Evolutionary conservation across 1,284 basidiomycete species (phyloP).

Genomic region (Apiotrichum mycotoxinovorans): DNA sequence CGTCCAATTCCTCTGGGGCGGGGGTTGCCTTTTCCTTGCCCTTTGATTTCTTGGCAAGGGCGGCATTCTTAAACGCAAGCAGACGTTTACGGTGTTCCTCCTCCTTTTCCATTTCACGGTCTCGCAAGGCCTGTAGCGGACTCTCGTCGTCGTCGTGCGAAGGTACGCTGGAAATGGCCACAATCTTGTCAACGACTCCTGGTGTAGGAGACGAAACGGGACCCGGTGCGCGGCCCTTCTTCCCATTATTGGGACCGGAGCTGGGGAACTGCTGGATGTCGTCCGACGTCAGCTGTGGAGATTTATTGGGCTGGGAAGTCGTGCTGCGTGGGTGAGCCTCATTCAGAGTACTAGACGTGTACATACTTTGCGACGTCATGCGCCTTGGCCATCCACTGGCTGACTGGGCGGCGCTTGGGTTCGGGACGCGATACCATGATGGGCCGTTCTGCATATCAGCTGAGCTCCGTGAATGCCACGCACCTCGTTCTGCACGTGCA

Average conservation of each 20-base stretch:
- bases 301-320: too few relatives aligned
- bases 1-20: not conserved
- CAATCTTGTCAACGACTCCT: slow-evolving; percentile 3
- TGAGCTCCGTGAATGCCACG: slow-evolving; percentile 1
- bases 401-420: slow-evolving; percentile 22
- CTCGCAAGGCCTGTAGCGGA: not conserved
- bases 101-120: not conserved
- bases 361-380: slow-evolving; percentile 6
- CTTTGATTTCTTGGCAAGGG: not conserved
- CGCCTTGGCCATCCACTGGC: slow-evolving; percentile 24
- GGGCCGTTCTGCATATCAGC: slow-evolving; percentile 20
- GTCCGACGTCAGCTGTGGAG: slow-evolving; percentile 18
- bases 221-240: not conserved
- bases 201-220: slow-evolving; percentile 20
- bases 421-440: slow-evolving; percentile 21
- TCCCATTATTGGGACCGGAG: slow-evolving; percentile 11
- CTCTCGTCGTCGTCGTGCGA: not conserved
- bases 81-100: not conserved
- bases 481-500: slow-evolving; percentile 29
- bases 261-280: slow-evolving; percentile 35
- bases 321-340: too few relatives aligned
- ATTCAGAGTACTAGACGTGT: too few relatives aligned
- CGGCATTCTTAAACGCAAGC: not conserved
- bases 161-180: not conserved
- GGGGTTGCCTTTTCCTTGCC: not conserved